These are phyloP conservation scores for Gymnopilus junonius DNA, from an alignment of 768 basidiomycete genomes.

Conservation along the genomic window DNA sequence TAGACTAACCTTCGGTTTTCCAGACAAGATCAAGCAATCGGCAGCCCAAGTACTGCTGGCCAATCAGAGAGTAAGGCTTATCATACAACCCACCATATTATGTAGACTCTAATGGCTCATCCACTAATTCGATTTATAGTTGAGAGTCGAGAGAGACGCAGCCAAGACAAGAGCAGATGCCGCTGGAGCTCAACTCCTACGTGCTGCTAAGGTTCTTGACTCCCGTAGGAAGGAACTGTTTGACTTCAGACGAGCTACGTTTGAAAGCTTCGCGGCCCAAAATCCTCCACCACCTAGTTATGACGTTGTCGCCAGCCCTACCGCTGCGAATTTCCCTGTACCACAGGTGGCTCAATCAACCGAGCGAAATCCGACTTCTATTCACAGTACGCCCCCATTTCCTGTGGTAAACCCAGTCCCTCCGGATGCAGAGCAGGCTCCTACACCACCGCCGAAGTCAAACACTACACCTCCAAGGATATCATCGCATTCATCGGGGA, in stretches of 20 bases:
- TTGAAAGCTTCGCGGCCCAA: conserved; percentile 35
- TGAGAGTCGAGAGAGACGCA: conserved; percentile 35
- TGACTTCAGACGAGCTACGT: conserved; percentile 36
- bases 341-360: background rate
- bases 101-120: background rate
- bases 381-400: background rate
- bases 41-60: conserved; percentile 40
- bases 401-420: background rate
- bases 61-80: conserved; percentile 33
- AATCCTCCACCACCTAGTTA: conserved; percentile 36
- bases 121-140: conserved; percentile 20
- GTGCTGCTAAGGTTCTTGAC: conserved; percentile 31
- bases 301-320: conserved; percentile 13
- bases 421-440: background rate
- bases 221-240: conserved; percentile 30
- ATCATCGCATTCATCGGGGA: background rate
- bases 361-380: background rate
- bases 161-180: conserved; percentile 33
- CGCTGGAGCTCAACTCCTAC: conserved; percentile 31
- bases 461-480: background rate
- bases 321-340: conserved; percentile 6
- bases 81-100: background rate
- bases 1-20: conserved; percentile 7
- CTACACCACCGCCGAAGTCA: background rate
- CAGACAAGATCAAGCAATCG: conserved; percentile 44